Evolutionary conservation across 108 stramenopile genomes (phyloP), one percentile per base, ranked within the genome.

Genomic region (Nitzschia inconspicua): DNA sequence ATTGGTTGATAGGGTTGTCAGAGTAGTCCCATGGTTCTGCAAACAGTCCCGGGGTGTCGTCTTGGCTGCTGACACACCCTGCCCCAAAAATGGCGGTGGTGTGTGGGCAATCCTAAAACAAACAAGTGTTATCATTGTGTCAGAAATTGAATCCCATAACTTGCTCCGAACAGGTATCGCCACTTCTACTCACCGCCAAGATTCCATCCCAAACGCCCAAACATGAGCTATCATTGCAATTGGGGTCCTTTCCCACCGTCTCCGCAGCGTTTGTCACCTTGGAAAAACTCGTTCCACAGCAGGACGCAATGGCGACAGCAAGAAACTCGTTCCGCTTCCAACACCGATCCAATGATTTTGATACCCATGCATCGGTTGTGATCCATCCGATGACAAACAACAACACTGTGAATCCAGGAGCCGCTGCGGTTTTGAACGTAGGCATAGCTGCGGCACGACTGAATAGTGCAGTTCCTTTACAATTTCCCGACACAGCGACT

Each of bases 121-220:
- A 11, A 39, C 37, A 39, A 0, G n/a, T n/a, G n/a, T n/a, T 39
- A 14, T n/a, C 37, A 1, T 39, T 39, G n/a, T 39, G 11, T 39
- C 0, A 11, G n/a, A 39, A 39, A 1, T 14, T 39, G 37, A 39
- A 39, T 39, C 11, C 23, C 16, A 46, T 5, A 46, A 46, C 9
- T 46, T 46, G 24, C 11, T 46, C 26, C 44, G 44, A 39, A 39
- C 26, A 25, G 16, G 44, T 46, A 18, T 16, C 22, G 10, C 18
- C 16, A 46, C 6, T 3, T 0, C 0, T 37, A 32, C 53, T 54
- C 53, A 54, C 65, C 14, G 89, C 89, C 20, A 91, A 44, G 1
- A 91, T 43, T 47, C 89, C 89, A 72, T 91, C 89, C 89, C 89
- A 91, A 2, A 91, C 84, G n/a, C 89, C 89, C 0, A 91, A 70